Evolutionary conservation across 805 yeast genomes (phyloP).

Genomic region (Cyberlindnera misumaiensis): DNA sequence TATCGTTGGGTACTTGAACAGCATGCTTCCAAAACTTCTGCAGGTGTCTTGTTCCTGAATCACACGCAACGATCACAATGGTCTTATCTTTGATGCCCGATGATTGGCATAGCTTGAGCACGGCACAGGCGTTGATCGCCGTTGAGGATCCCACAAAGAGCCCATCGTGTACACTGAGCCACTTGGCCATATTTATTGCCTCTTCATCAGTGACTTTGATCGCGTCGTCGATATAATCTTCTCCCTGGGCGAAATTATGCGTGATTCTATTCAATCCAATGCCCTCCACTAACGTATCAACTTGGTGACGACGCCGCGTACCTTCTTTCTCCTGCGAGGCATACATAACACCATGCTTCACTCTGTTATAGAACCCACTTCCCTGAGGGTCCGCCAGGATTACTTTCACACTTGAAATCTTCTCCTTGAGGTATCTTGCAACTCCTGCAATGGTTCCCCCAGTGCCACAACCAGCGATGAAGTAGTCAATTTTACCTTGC

Average conservation of each 20-base stretch:
- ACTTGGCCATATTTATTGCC: slow-evolving; percentile 86
- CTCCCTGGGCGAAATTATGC: slow-evolving; percentile 69
- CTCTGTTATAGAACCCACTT: slow-evolving; percentile 79
- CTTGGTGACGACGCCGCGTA: slow-evolving; percentile 90
- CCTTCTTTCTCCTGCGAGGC: slow-evolving; percentile 88
- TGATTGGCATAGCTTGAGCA: slow-evolving; percentile 49
- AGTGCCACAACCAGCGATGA: slow-evolving; percentile 91
- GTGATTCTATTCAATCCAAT: slow-evolving; percentile 88
- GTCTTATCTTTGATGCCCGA: slow-evolving; percentile 46
- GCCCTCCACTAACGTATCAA: slow-evolving; percentile 91
- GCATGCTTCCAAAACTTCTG: slow-evolving; percentile 90
- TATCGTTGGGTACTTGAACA: slow-evolving; percentile 24
- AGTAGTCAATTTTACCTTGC: slow-evolving; percentile 57
- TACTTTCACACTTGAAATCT: slow-evolving; percentile 31
- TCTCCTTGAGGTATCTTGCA: slow-evolving; percentile 60
- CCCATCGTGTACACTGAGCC: slow-evolving; percentile 75
- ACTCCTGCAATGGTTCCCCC: slow-evolving; percentile 98
- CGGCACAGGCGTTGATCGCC: slow-evolving; percentile 93
- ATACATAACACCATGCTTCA: slow-evolving; percentile 91
- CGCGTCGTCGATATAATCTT: slow-evolving; percentile 66
- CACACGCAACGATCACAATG: slow-evolving; percentile 85
- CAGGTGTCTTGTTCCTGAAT: slow-evolving; percentile 83
- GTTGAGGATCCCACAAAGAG: slow-evolving; percentile 87
- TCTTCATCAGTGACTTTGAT: slow-evolving; percentile 72
- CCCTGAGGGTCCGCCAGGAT: slow-evolving; percentile 95